Percentiles rank a stretch among this genome's conserved stretches.
phyloP scores from a whole-genome alignment of 495 filamentous ascomycete species.

The Cetradonia linearis region DNA sequence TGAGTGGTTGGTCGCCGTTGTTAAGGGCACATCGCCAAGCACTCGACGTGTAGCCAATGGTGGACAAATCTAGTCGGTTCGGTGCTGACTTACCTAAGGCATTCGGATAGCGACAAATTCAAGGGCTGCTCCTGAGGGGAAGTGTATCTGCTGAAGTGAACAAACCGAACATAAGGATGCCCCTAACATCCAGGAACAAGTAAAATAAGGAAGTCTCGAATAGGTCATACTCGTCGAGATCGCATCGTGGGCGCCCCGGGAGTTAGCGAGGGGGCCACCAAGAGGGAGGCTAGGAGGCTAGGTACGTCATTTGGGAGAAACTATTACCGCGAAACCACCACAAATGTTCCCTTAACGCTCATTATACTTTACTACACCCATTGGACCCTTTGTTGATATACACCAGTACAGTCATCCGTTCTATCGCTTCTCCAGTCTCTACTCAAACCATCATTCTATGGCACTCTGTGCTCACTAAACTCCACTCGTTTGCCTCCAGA shows the following conservation, averaged over 20 bases:
- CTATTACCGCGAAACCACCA: slow-evolving; percentile 2
- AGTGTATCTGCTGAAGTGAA: too few species aligned
- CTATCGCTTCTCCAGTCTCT: background rate
- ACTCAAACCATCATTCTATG: background rate
- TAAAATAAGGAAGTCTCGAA: background rate
- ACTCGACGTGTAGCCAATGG: slow-evolving; percentile 3
- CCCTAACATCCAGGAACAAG: background rate
- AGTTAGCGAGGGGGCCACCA: background rate
- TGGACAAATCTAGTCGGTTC: background rate
- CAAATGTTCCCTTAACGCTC: background rate
- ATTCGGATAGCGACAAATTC: background rate
- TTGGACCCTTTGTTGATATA: slow-evolving; percentile 1
- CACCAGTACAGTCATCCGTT: background rate
- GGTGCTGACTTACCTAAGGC: background rate
- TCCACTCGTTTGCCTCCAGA: background rate
- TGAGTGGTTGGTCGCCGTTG: background rate
- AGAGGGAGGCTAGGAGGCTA: background rate
- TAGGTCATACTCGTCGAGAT: background rate
- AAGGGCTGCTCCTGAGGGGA: too few species aligned
- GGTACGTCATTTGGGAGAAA: background rate
- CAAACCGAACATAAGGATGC: background rate
- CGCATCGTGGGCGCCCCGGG: background rate
- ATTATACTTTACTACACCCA: slow-evolving; percentile 4
- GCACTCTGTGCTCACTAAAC: background rate
- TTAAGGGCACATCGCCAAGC: background rate